Percentiles rank a stretch among this genome's conserved stretches.
These are phyloP conservation scores for Kodamaea sagamina DNA, from an alignment of 805 yeast genomes.

Conservation along the genomic window DNA sequence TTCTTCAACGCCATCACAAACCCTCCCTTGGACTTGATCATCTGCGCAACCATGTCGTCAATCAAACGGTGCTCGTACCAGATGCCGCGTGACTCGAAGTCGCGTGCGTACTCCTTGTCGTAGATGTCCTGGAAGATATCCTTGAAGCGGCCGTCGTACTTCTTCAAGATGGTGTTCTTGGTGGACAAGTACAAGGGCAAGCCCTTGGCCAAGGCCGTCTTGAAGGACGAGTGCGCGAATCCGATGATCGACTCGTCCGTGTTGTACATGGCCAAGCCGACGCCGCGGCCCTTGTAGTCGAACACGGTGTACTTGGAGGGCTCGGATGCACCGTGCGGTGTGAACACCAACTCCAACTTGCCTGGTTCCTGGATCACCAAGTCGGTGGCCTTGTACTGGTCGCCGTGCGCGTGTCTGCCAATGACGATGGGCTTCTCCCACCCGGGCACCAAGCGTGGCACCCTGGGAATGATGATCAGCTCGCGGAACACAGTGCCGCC, in stretches of 20 bases:
- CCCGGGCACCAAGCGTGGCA: constrained; percentile 85
- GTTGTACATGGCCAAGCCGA: constrained; percentile 92
- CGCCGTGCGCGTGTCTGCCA: constrained; percentile 97
- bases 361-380: constrained; percentile 80
- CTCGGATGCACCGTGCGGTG: constrained; percentile 64
- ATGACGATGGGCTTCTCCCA: constrained; percentile 96
- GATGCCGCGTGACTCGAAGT: constrained; percentile 78
- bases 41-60: constrained; percentile 99
- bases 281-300: constrained; percentile 72
- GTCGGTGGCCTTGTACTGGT: constrained; percentile 94
- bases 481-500: constrained; percentile 98
- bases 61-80: constrained; percentile 97
- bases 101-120: constrained; percentile 62
- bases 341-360: constrained; percentile 71
- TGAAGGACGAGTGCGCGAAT: constrained; percentile 92
- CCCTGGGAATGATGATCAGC: constrained; percentile 86
- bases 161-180: constrained; percentile 91
- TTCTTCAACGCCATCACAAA: constrained; percentile 94
- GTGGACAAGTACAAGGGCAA: constrained; percentile 85
- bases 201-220: constrained; percentile 76
- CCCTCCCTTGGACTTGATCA: constrained; percentile 95
- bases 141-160: constrained; percentile 93
- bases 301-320: constrained; percentile 60
- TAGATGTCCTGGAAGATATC: constrained; percentile 86
- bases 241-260: constrained; percentile 88